Evolutionary conservation across 805 yeast genomes (phyloP).

Genomic region (Teunomyces funiuensis): DNA sequence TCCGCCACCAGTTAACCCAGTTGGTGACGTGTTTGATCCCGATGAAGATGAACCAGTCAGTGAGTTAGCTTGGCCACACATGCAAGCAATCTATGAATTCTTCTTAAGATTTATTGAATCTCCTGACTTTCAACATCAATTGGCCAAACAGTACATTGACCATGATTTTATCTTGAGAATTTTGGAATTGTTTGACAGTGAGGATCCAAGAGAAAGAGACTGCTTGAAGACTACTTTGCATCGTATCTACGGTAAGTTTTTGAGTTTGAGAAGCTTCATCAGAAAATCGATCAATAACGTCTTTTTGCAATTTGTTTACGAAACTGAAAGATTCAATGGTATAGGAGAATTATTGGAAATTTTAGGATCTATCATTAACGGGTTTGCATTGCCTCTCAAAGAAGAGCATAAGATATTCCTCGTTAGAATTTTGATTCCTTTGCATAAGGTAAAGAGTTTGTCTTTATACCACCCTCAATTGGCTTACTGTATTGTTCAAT

Average conservation of each 20-base stretch:
- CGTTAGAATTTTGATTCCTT: conserved; percentile 81
- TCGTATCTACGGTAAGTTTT: conserved; percentile 92
- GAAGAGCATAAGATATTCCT: conserved; percentile 94
- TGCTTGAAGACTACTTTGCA: conserved; percentile 93
- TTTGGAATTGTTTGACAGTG: conserved; percentile 90
- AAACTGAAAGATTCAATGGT: conserved; percentile 94
- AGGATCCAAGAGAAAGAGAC: conserved; percentile 95
- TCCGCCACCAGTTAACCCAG: conserved; percentile 97
- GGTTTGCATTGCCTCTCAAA: conserved; percentile 94
- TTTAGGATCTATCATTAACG: conserved; percentile 93
- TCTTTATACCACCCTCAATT: conserved; percentile 94
- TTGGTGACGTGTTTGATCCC: conserved; percentile 95
- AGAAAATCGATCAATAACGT: conserved; percentile 90
- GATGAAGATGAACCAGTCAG: conserved; percentile 98
- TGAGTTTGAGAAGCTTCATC: conserved; percentile 85
- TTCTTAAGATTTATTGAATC: conserved; percentile 90
- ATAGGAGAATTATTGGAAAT: conserved; percentile 93
- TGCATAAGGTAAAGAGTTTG: conserved; percentile 87
- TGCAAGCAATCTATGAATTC: conserved; percentile 95
- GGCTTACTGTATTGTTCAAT: conserved; percentile 96
- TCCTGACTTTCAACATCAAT: conserved; percentile 89
- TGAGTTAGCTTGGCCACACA: conserved; percentile 98
- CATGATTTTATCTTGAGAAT: conserved; percentile 80
- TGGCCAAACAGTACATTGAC: conserved; percentile 92
- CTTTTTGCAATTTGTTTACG: conserved; percentile 89